Base-by-base conservation (phyloP, 208 protist genomes). In the Balamuthia mandrillaris region DNA sequence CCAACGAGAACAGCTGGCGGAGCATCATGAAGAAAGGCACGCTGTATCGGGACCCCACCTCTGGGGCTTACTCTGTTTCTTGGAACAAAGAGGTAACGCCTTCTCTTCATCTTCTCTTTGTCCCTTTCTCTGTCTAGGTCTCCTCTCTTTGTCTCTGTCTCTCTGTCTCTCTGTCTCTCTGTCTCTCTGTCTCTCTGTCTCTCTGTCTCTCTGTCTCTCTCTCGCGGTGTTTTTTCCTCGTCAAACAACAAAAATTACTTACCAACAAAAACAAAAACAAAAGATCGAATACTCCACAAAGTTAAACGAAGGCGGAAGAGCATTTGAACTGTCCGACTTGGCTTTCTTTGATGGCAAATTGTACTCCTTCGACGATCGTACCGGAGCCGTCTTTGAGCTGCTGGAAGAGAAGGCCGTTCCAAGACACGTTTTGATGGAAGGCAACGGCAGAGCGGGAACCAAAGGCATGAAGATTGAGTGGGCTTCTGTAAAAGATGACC, bases 401-500 rank as follows among this genome's bases (percentile, higher is more conserved):
- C n/a, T 47, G 21, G 37, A 47, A 2, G 85, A 31, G 2, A 86
- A 81, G 27, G 65, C 68, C 7, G 41, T 86, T 24, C 74, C 84
- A 4, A 45, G 85, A 10, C 56, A 75, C 29, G 63, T 92, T 12
- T 29, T 91, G 14, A 81, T 61, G 9, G 84, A 87, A 24, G 90
- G 90, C n/a, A 79, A 88, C 79, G 89, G 86, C 1, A n/a, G 86
- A 6, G 27, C 39, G 29, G 66, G 56, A 0, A 89, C 88, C 1
- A 87, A 92, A 41, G 90, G 90, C 51, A 81, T 91, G 37, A 92
- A 92, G 58, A 58, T 42, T n/a, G 90, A 93, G 42, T 92, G 90
- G 90, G 82, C 83, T 6, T 89, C 90, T 18, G 85, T 93, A 21
- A 89, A 90, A 41, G 88, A 91, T 47, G 82, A 61, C 31, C 24